Base-by-base conservation (phyloP, 768 basidiomycete genomes). In the Tephrocybe sp. region DNA sequence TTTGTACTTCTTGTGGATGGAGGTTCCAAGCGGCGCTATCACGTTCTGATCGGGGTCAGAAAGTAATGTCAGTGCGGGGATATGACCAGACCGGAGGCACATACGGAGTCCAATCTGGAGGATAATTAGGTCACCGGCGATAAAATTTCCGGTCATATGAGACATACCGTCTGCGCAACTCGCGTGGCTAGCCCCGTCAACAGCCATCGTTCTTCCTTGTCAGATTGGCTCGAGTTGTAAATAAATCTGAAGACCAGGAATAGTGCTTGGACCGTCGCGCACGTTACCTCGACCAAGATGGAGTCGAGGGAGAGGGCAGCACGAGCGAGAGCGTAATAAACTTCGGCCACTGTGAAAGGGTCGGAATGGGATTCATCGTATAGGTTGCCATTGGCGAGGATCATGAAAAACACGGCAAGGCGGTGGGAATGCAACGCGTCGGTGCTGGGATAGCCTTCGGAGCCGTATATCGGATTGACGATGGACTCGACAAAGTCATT, bases 361-460 rank as follows among this genome's bases (percentile, higher is more conserved):
- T 68, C 64, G 1, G 73, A 65, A 8, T 68, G 56, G 18, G 67
- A 46, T 40, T 53, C 51, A 39, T 81, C 78, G 54, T 75, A 77
- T 4, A 78, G 59, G 15, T 68, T 59, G 6, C 81, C 83, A 30
- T 73, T 71, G 4, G 77, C 74, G 4, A 84, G 59, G 28, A 81
- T 49, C 50, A 76, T 71, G 61, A 81, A 83, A 62, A 84, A 76
- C 17, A 80, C 71, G 15, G 81, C 69, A 28, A 84, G 69, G 26
- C 69, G 64, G 48, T 83, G 77, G 0, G 78, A 68, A 45, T 79
- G 75, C 18, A 78, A 47, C 14, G 42, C 43, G 34, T 74, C 65
- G 17, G 75, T 54, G 40, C 59, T 66, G 8, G 65, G 59, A 34
- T 61, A 61, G 14, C 64, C 66, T 15, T 66, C 58, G 18, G 58